Base-by-base conservation (phyloP, 169 alveolate genomes). In the Cyclospora cayetanensis region DNA sequence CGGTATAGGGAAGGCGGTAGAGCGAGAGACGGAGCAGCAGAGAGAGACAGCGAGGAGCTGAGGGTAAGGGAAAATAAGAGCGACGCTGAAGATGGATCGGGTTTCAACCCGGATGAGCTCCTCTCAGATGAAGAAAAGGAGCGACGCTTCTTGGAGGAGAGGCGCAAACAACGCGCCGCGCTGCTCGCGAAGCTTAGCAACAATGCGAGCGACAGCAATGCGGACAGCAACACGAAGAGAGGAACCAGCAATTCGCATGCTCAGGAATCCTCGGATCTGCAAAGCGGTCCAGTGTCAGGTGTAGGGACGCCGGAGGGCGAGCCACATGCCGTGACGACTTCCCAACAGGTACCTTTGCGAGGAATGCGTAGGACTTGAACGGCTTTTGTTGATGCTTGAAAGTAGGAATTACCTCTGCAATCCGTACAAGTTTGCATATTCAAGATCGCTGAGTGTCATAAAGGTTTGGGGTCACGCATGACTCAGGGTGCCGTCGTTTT, bases 51-150 rank as follows among this genome's bases (percentile, higher is more conserved):
- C 15, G 72, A 18, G 72, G 86, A 42, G 66, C 31, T 22, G 1
- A 42, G 41, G 31, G 66, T 25, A 9, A n/a, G 86, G 55, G 66
- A 18, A 5, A 34, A 41, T 4, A 77, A 53, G 52, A 77, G 37
- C 15, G 86, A 68, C 37, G 76, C 27, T 27, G 25, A 0, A 3
- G 87, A 43, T 18, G 87, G 50, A 42, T 31, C 29, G 37, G 85
- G 53, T 34, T 20, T 85, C 11, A 22, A 42, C 12, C 35, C 74
- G 12, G 86, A 42, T 4, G 68, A 29, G 15, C 4, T 18, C 25
- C 66, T 43, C 11, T 42, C 55, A 27, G 94, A 91, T 34, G 94
- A 91, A 31, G 94, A 91, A 27, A 86, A 65, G 2, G 94, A 91
- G 53, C 87, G 65, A 12, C 35, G 55, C 9, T 86, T 91, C 76